Conservation (phyloP, 495 filamentous ascomycete genomes). For the Aspergillus ostianus region DNA sequence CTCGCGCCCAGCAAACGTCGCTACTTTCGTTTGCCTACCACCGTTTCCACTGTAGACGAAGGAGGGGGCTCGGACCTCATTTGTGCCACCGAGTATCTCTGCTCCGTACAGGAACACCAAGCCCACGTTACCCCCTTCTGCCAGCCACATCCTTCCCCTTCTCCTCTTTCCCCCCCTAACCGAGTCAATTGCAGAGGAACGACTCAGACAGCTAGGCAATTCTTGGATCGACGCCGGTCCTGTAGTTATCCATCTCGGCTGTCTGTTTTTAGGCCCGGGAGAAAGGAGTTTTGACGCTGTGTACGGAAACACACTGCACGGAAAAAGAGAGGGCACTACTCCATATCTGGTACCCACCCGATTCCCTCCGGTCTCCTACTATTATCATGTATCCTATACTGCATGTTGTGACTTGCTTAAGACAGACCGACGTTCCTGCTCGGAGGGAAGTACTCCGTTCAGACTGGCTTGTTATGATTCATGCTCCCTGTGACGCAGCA, state of each 20-base stretch:
- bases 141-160: neutral
- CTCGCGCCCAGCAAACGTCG: neutral
- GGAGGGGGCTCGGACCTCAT: neutral
- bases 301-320: neutral
- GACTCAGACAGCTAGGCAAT: neutral
- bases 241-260: neutral
- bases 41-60: neutral
- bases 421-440: neutral
- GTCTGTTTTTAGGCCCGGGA: neutral
- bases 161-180: neutral
- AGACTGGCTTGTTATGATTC: neutral
- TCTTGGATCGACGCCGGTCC: neutral
- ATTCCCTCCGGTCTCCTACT: neutral
- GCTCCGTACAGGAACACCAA: neutral
- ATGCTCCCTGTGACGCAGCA: neutral
- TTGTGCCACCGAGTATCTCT: neutral
- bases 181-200: neutral
- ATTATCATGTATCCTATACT: neutral
- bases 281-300: neutral
- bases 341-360: neutral
- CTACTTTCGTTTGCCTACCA: neutral
- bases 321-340: neutral
- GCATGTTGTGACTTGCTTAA: too few species aligned
- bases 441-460: neutral
- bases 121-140: neutral